Evolutionary conservation across 108 stramenopile species (phyloP).

Genomic region (Cylindrotheca fusiformis): DNA sequence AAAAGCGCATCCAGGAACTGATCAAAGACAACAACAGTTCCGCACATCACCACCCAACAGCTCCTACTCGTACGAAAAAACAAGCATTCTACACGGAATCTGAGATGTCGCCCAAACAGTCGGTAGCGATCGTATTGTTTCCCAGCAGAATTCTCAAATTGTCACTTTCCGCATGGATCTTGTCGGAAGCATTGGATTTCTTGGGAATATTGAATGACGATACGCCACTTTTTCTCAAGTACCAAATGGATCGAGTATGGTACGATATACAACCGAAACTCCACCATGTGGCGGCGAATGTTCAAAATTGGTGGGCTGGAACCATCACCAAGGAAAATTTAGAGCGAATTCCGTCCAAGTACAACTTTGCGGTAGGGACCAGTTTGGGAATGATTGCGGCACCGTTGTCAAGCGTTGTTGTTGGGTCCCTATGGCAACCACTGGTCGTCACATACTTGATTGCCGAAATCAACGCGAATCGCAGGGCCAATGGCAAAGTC

Average conservation of each 20-base stretch:
- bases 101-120: too few relatives aligned
- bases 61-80: too few relatives aligned
- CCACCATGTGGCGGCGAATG: neutral
- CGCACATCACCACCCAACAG: too few relatives aligned
- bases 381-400: conserved; percentile 8
- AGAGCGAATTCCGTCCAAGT: neutral
- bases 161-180: conserved; percentile 4
- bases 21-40: too few relatives aligned
- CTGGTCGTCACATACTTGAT: neutral
- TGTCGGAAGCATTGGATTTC: conserved; percentile 6
- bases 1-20: too few relatives aligned
- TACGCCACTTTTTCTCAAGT: neutral
- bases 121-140: too few relatives aligned
- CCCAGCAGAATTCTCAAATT: too few relatives aligned
- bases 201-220: conserved; percentile 12
- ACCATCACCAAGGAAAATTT: neutral
- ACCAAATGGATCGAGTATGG: conserved; percentile 4
- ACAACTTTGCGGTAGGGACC: conserved; percentile 7
- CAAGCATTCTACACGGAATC: too few relatives aligned
- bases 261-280: conserved; percentile 2
- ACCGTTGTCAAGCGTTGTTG: neutral
- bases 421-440: neutral
- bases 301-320: neutral
- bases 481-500: neutral
- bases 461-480: conserved; percentile 1